Conservation (phyloP, 2,329 filamentous ascomycete species). For the Albophoma yamanashiensis region DNA sequence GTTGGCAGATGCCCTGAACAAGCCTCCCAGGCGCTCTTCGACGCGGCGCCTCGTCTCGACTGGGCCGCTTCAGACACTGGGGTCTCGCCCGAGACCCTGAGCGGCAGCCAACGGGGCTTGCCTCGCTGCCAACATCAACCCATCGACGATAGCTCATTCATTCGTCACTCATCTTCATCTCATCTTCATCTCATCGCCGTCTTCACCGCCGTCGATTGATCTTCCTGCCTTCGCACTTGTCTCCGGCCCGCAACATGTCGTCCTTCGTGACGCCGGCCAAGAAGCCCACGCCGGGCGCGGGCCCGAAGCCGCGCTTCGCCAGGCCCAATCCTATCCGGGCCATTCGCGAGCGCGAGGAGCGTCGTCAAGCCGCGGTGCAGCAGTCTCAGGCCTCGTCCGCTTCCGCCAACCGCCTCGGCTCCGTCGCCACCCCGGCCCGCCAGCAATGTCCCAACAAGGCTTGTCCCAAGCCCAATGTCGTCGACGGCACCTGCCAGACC, state of each 20-base stretch:
- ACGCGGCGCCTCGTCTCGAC: background rate
- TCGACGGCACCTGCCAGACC: slow-evolving; percentile 62
- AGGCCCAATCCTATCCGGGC: slow-evolving; percentile 38
- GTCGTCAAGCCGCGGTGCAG: slow-evolving; percentile 22
- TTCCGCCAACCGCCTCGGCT: slow-evolving; percentile 15
- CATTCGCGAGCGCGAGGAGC: slow-evolving; percentile 40
- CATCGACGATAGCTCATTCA: background rate
- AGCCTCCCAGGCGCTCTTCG: background rate
- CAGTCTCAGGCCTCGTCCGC: slow-evolving; percentile 17
- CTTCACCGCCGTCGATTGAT: background rate
- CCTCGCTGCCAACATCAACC: background rate
- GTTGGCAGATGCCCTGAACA: background rate
- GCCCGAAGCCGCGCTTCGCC: slow-evolving; percentile 28
- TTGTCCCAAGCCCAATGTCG: slow-evolving; percentile 50
- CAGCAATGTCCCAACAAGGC: slow-evolving; percentile 47
- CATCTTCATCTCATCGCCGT: background rate
- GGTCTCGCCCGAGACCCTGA: background rate
- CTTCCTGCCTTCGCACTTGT: too few relatives aligned
- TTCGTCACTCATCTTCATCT: background rate
- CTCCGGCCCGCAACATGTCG: slow-evolving; percentile 25
- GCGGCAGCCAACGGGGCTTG: background rate
- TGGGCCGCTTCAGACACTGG: background rate
- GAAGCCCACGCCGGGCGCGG: slow-evolving; percentile 15
- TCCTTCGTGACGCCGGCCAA: slow-evolving; percentile 33
- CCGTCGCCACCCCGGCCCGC: slow-evolving; percentile 22